Evolutionary conservation across 176 grass and related monocot genomes (phyloP).

Genomic region (Tillandsia leiboldiana): DNA sequence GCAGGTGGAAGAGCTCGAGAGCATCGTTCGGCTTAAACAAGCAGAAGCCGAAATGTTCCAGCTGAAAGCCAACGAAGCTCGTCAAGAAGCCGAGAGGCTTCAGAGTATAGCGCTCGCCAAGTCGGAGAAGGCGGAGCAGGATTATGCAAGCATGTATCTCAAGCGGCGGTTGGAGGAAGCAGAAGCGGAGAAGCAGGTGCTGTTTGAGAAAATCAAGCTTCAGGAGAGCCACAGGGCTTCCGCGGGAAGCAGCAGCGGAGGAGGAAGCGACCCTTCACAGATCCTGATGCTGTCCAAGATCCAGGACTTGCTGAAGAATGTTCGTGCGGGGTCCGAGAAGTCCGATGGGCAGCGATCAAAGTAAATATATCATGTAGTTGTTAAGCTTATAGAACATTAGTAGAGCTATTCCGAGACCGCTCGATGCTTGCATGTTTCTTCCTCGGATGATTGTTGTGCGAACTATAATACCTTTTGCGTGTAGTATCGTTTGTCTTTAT

Average conservation of each 20-base stretch:
- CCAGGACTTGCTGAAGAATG: conserved; percentile 77
- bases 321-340: conserved; percentile 35
- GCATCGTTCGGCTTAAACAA: conserved; percentile 57
- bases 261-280: conserved; percentile 24
- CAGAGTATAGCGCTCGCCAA: conserved; percentile 57
- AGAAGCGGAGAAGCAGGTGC: conserved; percentile 73
- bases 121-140: conserved; percentile 61
- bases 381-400: not conserved
- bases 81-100: conserved; percentile 64
- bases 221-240: conserved; percentile 41
- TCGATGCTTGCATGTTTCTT: not conserved
- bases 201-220: conserved; percentile 82
- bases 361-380: conserved; percentile 11
- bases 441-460: not conserved
- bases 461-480: not conserved
- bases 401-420: not conserved
- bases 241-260: conserved; percentile 14
- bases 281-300: conserved; percentile 74
- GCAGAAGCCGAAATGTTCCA: conserved; percentile 92
- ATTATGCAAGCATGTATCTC: conserved; percentile 69
- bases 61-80: conserved; percentile 67
- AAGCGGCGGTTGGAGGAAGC: conserved; percentile 80
- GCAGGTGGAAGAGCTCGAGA: conserved; percentile 61
- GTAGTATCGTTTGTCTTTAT: too few relatives aligned
- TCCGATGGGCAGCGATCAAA: conserved; percentile 43